A percentile compares a stretch with the other conserved stretches of the same genome.
Conservation (phyloP, 176 grass and related monocot genomes). For the Elymus sibiricus region DNA sequence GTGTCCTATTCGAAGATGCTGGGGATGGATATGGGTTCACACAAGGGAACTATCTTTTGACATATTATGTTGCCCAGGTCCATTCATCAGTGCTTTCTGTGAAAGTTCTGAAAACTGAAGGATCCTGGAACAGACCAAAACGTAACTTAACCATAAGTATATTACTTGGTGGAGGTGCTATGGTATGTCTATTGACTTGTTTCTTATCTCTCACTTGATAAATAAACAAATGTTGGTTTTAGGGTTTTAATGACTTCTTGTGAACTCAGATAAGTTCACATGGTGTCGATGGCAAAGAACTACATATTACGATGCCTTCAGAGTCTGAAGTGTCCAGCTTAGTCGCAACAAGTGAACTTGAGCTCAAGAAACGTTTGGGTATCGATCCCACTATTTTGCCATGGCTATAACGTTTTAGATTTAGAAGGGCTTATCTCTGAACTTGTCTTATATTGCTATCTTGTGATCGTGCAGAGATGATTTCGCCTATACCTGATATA, state of each 20-base stretch:
- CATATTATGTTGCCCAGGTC: conserved; percentile 75
- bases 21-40: conserved; percentile 85
- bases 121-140: conserved; percentile 56
- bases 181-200: conserved; percentile 44
- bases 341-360: conserved; percentile 54
- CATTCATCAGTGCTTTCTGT: conserved; percentile 56
- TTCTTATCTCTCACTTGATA: not conserved
- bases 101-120: conserved; percentile 71
- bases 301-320: conserved; percentile 62
- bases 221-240: not conserved
- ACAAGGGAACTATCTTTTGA: conserved; percentile 70
- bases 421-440: not conserved
- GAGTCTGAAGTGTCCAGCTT: conserved; percentile 57
- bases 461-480: conserved; percentile 50
- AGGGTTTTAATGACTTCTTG: not conserved
- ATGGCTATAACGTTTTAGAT: conserved; percentile 5
- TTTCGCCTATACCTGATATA: conserved; percentile 60
- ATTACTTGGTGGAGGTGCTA: conserved; percentile 82
- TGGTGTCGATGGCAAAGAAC: conserved; percentile 76
- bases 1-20: conserved; percentile 84
- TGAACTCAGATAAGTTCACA: conserved; percentile 57
- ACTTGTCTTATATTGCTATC: not conserved
- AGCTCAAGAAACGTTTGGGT: conserved; percentile 66
- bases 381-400: not conserved
- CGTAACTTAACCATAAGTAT: conserved; percentile 60